phyloP scores from a whole-genome alignment of 352 stramenopile species.

The Pythium plurisporium region DNA sequence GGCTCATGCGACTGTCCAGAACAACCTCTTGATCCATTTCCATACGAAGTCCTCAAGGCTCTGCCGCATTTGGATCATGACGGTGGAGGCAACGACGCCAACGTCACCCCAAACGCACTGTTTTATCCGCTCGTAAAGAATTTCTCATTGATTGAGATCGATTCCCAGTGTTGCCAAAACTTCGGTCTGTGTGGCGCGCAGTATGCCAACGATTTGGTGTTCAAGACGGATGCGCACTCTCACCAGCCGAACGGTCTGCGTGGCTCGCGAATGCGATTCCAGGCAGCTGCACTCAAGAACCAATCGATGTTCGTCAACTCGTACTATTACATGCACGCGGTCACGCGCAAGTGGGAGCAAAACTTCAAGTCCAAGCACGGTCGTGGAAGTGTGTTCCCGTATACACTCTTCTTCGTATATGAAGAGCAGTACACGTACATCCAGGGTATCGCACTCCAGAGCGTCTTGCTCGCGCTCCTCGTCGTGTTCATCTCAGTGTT shows the following conservation, averaged over 20 bases:
- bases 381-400: slow-evolving; percentile 62
- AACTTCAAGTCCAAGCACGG: neutral
- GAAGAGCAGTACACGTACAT: slow-evolving; percentile 93
- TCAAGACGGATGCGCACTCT: slow-evolving; percentile 26
- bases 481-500: slow-evolving; percentile 78
- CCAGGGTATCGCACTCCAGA: slow-evolving; percentile 84
- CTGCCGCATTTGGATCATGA: neutral
- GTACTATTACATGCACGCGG: slow-evolving; percentile 81
- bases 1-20: slow-evolving; percentile 60
- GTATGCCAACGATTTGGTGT: slow-evolving; percentile 83
- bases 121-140: slow-evolving; percentile 82
- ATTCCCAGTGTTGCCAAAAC: slow-evolving; percentile 86
- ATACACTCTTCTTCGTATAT: slow-evolving; percentile 89
- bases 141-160: slow-evolving; percentile 84
- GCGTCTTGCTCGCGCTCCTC: slow-evolving; percentile 71
- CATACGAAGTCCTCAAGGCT: slow-evolving; percentile 52
- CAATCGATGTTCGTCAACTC: slow-evolving; percentile 90
- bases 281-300: slow-evolving; percentile 81
- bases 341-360: slow-evolving; percentile 38
- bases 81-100: slow-evolving; percentile 30
- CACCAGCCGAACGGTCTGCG: slow-evolving; percentile 34
- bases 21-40: slow-evolving; percentile 75
- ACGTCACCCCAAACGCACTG: slow-evolving; percentile 42
- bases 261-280: slow-evolving; percentile 82
- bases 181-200: slow-evolving; percentile 86